Evolutionary conservation across 1,284 basidiomycete genomes (phyloP), one percentile per base, ranked within the genome.

Genomic region (Tetrapyrgos nigripes): DNA sequence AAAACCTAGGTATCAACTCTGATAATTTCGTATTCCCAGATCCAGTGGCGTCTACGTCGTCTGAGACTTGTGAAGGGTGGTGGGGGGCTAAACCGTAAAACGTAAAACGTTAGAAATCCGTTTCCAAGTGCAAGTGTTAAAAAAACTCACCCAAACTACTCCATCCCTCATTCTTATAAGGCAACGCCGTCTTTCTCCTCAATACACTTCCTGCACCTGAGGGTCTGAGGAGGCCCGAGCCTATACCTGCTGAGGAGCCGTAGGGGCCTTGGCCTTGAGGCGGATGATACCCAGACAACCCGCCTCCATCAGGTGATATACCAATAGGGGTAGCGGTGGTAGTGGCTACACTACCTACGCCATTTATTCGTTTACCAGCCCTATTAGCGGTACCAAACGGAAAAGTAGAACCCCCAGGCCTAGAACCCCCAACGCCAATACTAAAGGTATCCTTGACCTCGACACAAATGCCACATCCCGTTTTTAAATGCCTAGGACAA

Each of bases 391-490:
- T 53, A 21, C 43, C 50, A 33, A 55, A 57, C 17, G 26, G 40
- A 40, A 4, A 5, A 40, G 37, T 8, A 40, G 5, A 11, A 17
- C 17, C 37, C 5, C 17, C 31, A 33, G 14, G 14, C 4, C 37
- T n/a, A 40, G 14, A 17, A 11, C 60, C 61, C 17, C 64, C 66
- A 28, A 65, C 66, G 13, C 50, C 26, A 67, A 68, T 49, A 66
- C 69, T 54, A 69, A 76, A 28, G 74, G 74, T 17, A 66, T 26
- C 9, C 63, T 79, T 86, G 0, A 85, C 84, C 61, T 85, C 84
- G 27, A 88, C 85, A 65, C 89, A 92, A 57, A 91, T 90, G 63
- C 88, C 83, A 65, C 90, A 92, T 31, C 81, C 83, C 19, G 84
- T 85, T 64, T 88, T 83, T 2, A 92, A 76, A 68, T 92, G 89